Evolutionary conservation across 352 stramenopile genomes (phyloP).

Genomic region (Pythium utonaiense): DNA sequence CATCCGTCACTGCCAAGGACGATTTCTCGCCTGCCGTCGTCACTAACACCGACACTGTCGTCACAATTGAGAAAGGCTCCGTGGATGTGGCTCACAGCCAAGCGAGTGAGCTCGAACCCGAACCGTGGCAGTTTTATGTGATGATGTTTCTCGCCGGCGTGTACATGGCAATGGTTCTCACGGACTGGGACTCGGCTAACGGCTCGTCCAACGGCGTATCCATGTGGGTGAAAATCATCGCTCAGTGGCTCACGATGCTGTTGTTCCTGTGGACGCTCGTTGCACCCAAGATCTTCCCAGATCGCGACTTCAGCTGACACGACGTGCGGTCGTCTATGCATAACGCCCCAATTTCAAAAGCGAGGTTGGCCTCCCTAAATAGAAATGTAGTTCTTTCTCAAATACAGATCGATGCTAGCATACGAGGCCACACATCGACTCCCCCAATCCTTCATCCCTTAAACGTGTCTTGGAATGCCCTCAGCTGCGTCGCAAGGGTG

Average conservation of each 20-base stretch:
- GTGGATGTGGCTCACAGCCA: not conserved
- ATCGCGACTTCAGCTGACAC: conserved; percentile 86
- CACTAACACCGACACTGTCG: conserved; percentile 46
- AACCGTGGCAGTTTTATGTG: conserved; percentile 93
- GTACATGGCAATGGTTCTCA: conserved; percentile 95
- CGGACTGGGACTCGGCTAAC: conserved; percentile 90
- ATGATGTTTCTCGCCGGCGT: conserved; percentile 90
- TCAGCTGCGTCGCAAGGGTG: no score
- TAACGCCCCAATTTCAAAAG: no score
- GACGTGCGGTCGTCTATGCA: conserved; percentile 9
- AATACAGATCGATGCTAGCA: no score
- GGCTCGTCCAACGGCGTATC: conserved; percentile 66
- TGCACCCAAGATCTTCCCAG: conserved; percentile 92
- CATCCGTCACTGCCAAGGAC: not conserved
- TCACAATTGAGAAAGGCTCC: not conserved
- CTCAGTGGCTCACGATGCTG: conserved; percentile 92
- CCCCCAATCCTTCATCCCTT: no score
- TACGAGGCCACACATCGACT: no score
- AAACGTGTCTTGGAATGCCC: no score
- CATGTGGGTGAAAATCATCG: conserved; percentile 96
- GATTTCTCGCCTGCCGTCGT: conserved; percentile 31
- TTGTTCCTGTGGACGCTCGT: conserved; percentile 95
- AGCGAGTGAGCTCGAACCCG: conserved; percentile 25
- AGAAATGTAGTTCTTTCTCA: no score
- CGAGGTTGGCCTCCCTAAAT: no score